phyloP scores from a whole-genome alignment of 2,329 filamentous ascomycete species.

The Knoxdaviesia proteae region DNA sequence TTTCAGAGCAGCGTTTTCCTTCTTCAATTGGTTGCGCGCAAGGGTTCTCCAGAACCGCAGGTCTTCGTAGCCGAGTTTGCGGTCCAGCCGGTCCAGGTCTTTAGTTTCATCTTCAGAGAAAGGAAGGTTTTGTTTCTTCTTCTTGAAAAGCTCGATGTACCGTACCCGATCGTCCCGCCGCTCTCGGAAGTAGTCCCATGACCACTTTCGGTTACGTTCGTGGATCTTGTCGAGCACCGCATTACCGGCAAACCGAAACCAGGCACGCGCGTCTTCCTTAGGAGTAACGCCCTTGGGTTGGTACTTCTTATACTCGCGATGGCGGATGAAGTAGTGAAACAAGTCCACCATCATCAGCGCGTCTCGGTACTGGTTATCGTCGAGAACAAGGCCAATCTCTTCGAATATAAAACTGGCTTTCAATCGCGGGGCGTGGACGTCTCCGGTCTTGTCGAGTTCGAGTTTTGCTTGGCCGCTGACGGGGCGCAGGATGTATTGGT shows the following conservation, averaged over 20 bases:
- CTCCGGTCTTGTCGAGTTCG: slow-evolving; percentile 83
- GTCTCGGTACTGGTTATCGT: slow-evolving; percentile 94
- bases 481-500: slow-evolving; percentile 90
- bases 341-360: slow-evolving; percentile 94
- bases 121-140: slow-evolving; percentile 58
- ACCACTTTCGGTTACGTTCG: slow-evolving; percentile 80
- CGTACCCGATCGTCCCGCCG: slow-evolving; percentile 70
- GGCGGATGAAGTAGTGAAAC: slow-evolving; percentile 94
- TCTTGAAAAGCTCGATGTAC: slow-evolving; percentile 94
- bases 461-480: slow-evolving; percentile 90
- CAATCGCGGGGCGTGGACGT: slow-evolving; percentile 58
- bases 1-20: slow-evolving; percentile 94
- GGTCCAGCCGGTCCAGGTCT: slow-evolving; percentile 58
- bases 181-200: slow-evolving; percentile 89
- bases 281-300: slow-evolving; percentile 65
- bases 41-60: slow-evolving; percentile 92
- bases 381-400: slow-evolving; percentile 91
- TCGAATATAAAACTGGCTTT: slow-evolving; percentile 88
- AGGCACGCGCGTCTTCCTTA: slow-evolving; percentile 79
- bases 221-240: slow-evolving; percentile 87
- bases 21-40: slow-evolving; percentile 81
- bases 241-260: slow-evolving; percentile 79
- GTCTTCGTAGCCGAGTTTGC: slow-evolving; percentile 83
- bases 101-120: slow-evolving; percentile 49
- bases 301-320: slow-evolving; percentile 88